Evolutionary conservation across 495 filamentous ascomycete species (phyloP), one percentile per base, ranked within the genome.

Genomic region (Darksidea phi): DNA sequence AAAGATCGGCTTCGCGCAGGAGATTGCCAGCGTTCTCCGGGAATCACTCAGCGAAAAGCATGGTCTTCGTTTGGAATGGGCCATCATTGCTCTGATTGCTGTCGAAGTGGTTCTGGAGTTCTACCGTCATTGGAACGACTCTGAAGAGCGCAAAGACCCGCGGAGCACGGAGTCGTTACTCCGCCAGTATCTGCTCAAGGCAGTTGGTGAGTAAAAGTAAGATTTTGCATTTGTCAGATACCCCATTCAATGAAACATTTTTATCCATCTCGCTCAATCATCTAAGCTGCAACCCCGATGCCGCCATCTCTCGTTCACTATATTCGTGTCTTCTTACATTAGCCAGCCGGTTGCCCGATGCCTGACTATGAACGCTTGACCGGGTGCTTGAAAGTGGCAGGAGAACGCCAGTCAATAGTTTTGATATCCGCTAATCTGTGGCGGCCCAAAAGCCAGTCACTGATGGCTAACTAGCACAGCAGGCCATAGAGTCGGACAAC

Each of bases 1-100:
- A 77, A 95, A 93, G 77, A 92, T 98, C 84, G 93, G 96, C 69
- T 97, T 97, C 76, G 94, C 91, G 0, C 89, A 91, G 67, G 94
- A 97, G 70, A 97, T 97, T 68, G 93, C 94, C 11, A 88, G 80
- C 61, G 91, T 97, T 12, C 77, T 97, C 15, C 80, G 95, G 57
- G 88, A 96, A 71, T 86, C 88, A 68, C 78, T 95, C 60, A 96
- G 91, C 71, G 93, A 97, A 77, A 88, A 85, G 62, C 89, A 97
- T 73, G 86, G 88, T 10, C 83, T 91, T 13, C 77, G 88, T 41
- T 75, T 98, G n/a, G 94, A 97, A 75, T 95, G 90, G 91, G 91
- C 95, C 70, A 97, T 98, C 67, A 98, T 98, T 68, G 81, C 87
- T 6, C 79, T 98, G 57, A 98, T 98, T 73, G 83, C 88, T 0